Percentiles rank a stretch among this genome's conserved stretches.
These are phyloP conservation scores for Salix caprea DNA, from an alignment of 345 rosid genomes.

Conservation along the genomic window DNA sequence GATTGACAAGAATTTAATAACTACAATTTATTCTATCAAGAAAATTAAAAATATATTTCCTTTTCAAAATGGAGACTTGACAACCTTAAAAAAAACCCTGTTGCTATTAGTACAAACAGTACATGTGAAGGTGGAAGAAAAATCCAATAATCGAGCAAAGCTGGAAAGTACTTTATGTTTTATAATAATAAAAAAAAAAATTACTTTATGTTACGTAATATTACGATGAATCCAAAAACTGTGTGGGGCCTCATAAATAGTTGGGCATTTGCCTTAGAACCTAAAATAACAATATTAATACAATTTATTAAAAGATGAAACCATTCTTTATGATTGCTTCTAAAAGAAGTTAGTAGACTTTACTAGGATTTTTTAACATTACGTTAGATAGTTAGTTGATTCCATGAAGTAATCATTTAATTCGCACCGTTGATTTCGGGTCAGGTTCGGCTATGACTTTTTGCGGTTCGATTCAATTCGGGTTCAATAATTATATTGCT, in stretches of 20 bases:
- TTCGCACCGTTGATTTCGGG: background rate
- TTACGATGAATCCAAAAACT: background rate
- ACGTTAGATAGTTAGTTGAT: background rate
- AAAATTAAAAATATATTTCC: too few species aligned
- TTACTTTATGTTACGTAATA: background rate
- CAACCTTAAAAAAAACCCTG: background rate
- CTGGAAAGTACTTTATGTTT: background rate
- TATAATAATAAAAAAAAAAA: background rate
- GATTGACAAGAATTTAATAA: too few species aligned
- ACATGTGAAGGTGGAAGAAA: background rate
- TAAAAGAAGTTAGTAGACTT: background rate
- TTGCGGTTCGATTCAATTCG: too few species aligned
- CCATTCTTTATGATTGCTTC: background rate
- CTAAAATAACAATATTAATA: background rate
- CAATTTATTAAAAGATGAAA: background rate
- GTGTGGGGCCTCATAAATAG: background rate
- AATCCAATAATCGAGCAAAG: background rate
- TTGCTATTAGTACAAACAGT: background rate
- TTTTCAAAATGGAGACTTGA: background rate
- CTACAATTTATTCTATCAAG: too few species aligned
- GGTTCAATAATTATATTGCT: too few species aligned
- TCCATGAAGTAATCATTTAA: background rate
- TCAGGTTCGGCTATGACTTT: too few species aligned
- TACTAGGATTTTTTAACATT: background rate
- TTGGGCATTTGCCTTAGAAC: background rate